Percentiles rank a stretch among this genome's conserved stretches.
These are phyloP conservation scores for Ascochyta clinopodiicola DNA, from an alignment of 2,329 filamentous ascomycete species.

Conservation along the genomic window DNA sequence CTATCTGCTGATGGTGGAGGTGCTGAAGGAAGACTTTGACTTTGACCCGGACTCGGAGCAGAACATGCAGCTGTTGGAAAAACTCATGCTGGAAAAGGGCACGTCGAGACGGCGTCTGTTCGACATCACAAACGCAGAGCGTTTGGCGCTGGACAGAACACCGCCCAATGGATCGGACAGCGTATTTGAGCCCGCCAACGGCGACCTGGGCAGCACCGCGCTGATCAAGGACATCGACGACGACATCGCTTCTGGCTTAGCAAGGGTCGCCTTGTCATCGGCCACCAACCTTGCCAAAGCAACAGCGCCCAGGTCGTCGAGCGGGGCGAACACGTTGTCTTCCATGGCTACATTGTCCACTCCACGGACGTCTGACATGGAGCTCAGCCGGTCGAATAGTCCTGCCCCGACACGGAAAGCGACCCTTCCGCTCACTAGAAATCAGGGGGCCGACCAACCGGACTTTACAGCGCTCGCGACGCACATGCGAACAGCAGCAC, in stretches of 20 bases:
- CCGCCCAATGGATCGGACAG: slow-evolving; percentile 65
- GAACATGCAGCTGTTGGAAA: slow-evolving; percentile 71
- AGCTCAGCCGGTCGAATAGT: slow-evolving; percentile 71
- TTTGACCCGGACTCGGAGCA: slow-evolving; percentile 78
- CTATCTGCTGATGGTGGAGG: slow-evolving; percentile 84
- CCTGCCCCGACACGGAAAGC: slow-evolving; percentile 67
- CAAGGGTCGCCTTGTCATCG: slow-evolving; percentile 38
- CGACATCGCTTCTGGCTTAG: slow-evolving; percentile 39
- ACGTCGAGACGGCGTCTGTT: slow-evolving; percentile 59
- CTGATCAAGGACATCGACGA: slow-evolving; percentile 66
- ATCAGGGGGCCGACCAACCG: slow-evolving; percentile 70
- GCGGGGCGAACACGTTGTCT: slow-evolving; percentile 66
- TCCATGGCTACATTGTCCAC: slow-evolving; percentile 67
- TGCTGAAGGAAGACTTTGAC: slow-evolving; percentile 80
- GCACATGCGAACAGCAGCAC: slow-evolving; percentile 85
- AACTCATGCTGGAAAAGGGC: slow-evolving; percentile 71
- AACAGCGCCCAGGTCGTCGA: slow-evolving; percentile 63
- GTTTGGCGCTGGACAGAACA: slow-evolving; percentile 53
- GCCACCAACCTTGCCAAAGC: slow-evolving; percentile 32
- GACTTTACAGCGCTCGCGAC: slow-evolving; percentile 84
- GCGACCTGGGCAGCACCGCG: slow-evolving; percentile 77
- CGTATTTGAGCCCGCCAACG: slow-evolving; percentile 81
- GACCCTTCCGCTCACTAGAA: slow-evolving; percentile 61
- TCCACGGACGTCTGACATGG: slow-evolving; percentile 72
- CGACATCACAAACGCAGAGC: slow-evolving; percentile 67